Evolutionary conservation across 2,329 filamentous ascomycete genomes (phyloP).

Genomic region (Hypoxylon rubiginosum): DNA sequence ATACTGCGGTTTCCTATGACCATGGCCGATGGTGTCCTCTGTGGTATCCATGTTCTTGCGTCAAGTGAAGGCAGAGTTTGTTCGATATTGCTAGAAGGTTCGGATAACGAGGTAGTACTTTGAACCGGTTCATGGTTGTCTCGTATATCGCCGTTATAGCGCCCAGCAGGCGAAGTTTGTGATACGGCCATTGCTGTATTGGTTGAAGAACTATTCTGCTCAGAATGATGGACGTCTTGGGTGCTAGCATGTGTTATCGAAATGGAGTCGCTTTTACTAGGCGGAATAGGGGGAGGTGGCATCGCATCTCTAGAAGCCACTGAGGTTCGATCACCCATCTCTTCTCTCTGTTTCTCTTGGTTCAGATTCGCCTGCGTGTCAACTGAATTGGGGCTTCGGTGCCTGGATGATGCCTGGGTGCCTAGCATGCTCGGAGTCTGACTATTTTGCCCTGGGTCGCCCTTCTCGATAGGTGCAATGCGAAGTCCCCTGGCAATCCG

Average conservation of each 20-base stretch:
- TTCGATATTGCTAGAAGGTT: conserved; percentile 12
- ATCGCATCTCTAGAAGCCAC: conserved; percentile 49
- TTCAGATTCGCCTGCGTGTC: not conserved
- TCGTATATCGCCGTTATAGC: not conserved
- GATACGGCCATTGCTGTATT: conserved; percentile 1
- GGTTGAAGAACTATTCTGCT: not conserved
- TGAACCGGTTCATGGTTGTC: not conserved
- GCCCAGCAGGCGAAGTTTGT: not conserved
- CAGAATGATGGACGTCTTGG: not conserved
- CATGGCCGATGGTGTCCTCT: conserved; percentile 36
- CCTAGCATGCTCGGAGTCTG: conserved; percentile 4
- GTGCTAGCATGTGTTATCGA: not conserved
- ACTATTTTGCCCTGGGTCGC: not conserved
- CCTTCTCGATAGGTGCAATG: conserved; percentile 4
- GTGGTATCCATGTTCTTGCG: conserved; percentile 47
- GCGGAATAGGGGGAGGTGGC: conserved; percentile 51
- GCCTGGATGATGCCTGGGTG: not conserved
- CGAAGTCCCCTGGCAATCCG: conserved; percentile 22
- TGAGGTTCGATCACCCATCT: conserved; percentile 35
- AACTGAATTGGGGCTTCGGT: not conserved
- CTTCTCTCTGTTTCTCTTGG: not conserved
- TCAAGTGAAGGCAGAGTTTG: conserved; percentile 31
- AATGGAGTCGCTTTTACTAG: conserved; percentile 4
- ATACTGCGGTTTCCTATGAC: conserved; percentile 25
- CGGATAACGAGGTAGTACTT: conserved; percentile 4